phyloP scores from a whole-genome alignment of 805 yeast genomes.

The Metschnikowia gelsemii region DNA sequence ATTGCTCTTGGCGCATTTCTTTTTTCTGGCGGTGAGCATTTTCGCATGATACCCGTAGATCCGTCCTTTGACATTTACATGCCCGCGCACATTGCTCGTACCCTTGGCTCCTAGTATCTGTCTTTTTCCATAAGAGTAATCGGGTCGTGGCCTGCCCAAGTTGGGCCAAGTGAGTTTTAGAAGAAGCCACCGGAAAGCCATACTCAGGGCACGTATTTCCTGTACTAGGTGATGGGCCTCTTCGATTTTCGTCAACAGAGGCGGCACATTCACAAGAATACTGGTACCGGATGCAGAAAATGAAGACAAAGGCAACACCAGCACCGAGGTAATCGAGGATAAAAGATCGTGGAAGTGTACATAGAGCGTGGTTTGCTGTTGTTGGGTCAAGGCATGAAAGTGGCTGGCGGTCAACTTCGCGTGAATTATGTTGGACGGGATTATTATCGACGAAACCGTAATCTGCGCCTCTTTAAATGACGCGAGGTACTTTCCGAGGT shows the following conservation, averaged over 20 bases:
- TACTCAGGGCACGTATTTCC: constrained; percentile 25
- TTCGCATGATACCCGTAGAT: no score
- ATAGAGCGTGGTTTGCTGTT: no score
- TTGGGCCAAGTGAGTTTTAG: constrained; percentile 33
- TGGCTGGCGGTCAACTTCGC: constrained; percentile 1
- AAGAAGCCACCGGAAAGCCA: constrained; percentile 28
- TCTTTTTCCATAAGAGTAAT: not conserved
- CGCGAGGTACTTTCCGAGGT: constrained; percentile 8
- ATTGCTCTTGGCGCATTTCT: no score
- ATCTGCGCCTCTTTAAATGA: not conserved
- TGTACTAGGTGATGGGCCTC: constrained; percentile 34
- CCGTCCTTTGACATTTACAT: no score
- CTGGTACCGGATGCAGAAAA: constrained; percentile 15
- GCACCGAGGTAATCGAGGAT: not conserved
- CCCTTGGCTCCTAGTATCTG: constrained; percentile 9
- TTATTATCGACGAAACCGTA: not conserved
- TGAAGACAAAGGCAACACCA: not conserved
- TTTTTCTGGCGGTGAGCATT: no score
- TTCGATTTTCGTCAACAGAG: constrained; percentile 27
- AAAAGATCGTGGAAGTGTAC: constrained; percentile 3
- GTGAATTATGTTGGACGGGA: not conserved
- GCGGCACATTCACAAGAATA: constrained; percentile 35
- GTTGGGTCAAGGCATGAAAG: constrained; percentile 1
- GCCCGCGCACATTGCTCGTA: no score
- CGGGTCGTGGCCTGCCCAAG: constrained; percentile 28